Percentiles rank a stretch among this genome's conserved stretches.
Evolutionary conservation across 495 filamentous ascomycete genomes (phyloP).

Genomic region (Penicillium mononematosum): DNA sequence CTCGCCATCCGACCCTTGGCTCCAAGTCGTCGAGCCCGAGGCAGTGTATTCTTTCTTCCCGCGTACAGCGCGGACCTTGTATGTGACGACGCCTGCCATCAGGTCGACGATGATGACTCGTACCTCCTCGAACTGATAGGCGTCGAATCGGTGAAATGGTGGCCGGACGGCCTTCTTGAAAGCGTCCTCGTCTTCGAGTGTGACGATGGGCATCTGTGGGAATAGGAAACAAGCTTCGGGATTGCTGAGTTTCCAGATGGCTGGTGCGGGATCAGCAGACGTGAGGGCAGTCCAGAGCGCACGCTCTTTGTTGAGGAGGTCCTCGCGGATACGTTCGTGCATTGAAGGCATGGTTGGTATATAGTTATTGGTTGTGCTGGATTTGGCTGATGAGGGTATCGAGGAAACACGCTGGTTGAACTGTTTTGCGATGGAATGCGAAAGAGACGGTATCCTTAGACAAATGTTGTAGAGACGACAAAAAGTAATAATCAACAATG

Average conservation of each 20-base stretch:
- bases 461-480: not conserved
- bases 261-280: conserved; percentile 42
- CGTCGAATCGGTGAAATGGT: conserved; percentile 46
- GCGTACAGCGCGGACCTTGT: conserved; percentile 32
- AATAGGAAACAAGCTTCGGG: conserved; percentile 40
- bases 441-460: not conserved
- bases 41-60: conserved; percentile 32
- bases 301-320: conserved; percentile 41
- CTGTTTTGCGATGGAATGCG: not conserved
- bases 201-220: conserved; percentile 38
- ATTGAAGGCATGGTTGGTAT: conserved; percentile 36
- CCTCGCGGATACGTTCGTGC: conserved; percentile 46
- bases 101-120: conserved; percentile 45
- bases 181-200: conserved; percentile 30
- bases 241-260: conserved; percentile 40
- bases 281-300: conserved; percentile 47
- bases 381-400: not conserved
- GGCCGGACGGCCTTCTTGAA: conserved; percentile 33
- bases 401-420: not conserved
- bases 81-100: conserved; percentile 45
- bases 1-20: conserved; percentile 46
- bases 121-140: conserved; percentile 40
- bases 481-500: not conserved
- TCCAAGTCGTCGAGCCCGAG: conserved; percentile 44
- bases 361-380: not conserved